A percentile compares a stretch with the other conserved stretches of the same genome.
These are phyloP conservation scores for Mikania micrantha DNA, from an alignment of 129 eudicot species.

Conservation along the genomic window DNA sequence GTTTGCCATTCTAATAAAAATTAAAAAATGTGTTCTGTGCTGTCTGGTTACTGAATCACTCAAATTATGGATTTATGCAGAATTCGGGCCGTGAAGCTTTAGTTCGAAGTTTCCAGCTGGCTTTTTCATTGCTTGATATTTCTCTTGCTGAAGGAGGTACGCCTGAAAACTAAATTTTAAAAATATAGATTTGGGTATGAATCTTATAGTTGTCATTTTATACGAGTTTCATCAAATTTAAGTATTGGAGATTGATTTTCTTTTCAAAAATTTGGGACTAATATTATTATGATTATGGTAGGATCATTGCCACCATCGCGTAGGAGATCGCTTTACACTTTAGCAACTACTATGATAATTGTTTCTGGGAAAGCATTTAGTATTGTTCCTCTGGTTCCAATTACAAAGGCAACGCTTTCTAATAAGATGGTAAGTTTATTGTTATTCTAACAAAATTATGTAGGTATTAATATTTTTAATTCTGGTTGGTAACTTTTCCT, in stretches of 20 bases:
- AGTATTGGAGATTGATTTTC: not conserved
- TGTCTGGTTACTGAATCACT: constrained; percentile 11
- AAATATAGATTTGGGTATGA: constrained; percentile 2
- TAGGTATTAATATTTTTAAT: not conserved
- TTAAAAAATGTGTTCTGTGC: too few species aligned
- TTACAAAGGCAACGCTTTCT: constrained; percentile 55
- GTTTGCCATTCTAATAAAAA: too few species aligned
- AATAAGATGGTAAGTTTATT: constrained; percentile 47
- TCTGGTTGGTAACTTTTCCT: not conserved
- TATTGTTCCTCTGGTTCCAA: constrained; percentile 53
- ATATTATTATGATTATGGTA: constrained; percentile 23
- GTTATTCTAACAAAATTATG: not conserved
- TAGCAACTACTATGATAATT: constrained; percentile 79
- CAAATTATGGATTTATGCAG: constrained; percentile 37
- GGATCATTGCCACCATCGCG: constrained; percentile 77
- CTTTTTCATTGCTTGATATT: constrained; percentile 70
- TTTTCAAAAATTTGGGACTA: not conserved
- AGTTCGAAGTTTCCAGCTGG: constrained; percentile 85
- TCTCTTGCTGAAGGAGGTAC: constrained; percentile 83
- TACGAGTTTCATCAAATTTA: not conserved
- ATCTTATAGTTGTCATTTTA: not conserved
- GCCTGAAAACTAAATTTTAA: constrained; percentile 7
- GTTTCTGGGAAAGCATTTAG: constrained; percentile 77
- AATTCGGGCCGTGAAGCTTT: constrained; percentile 71
- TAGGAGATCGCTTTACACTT: constrained; percentile 75